Evolutionary conservation across 306 rosid genomes (phyloP), one percentile per base, ranked within the genome.

Genomic region (Glycine soja): DNA sequence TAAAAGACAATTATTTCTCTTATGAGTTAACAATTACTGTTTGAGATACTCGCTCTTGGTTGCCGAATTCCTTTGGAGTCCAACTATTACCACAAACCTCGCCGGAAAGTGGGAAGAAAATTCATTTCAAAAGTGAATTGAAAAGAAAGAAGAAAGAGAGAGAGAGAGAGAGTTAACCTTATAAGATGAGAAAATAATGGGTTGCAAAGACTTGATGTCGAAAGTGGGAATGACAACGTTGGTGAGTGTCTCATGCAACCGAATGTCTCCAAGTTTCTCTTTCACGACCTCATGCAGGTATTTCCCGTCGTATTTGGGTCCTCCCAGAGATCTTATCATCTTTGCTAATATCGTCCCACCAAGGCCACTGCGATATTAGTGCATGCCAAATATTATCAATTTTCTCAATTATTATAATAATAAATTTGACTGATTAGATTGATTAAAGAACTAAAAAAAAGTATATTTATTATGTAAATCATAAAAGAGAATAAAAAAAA

Each of bases 281-380:
- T 36, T 80, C 0, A 91, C 82, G 1, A 91, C 79, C 2, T 7
- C 54, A 40, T 88, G 97, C 1, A 94, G 91, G 76, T 94, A 90
- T 43, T 85, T 82, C 2, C 97, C 98, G 16, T 90, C 83, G 54
- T 94, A 94, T 76, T 89, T 94, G 8, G 97, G 97, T 56, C 98
- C 98, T 47, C 90, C 90, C 0, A 86, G 3, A 32, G 87, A 71
- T 66, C 81, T 80, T 10, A 83, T 0, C 2, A 80, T 10, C 51
- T 67, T 76, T 19, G 81, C 87, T 11, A 83, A 2, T 7, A 51
- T 0, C 0, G 75, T 12, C 3, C 59, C 87, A 48, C 79, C 19
- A 0, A 70, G 0, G 24, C 81, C 82, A 12, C 89, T 86, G 24
- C 47, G 56, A 13, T 14, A 6, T 3, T 24, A 2, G 6, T 6